These are phyloP conservation scores for Priceomyces fermenticarens DNA, from an alignment of 805 yeast species.

Conservation along the genomic window DNA sequence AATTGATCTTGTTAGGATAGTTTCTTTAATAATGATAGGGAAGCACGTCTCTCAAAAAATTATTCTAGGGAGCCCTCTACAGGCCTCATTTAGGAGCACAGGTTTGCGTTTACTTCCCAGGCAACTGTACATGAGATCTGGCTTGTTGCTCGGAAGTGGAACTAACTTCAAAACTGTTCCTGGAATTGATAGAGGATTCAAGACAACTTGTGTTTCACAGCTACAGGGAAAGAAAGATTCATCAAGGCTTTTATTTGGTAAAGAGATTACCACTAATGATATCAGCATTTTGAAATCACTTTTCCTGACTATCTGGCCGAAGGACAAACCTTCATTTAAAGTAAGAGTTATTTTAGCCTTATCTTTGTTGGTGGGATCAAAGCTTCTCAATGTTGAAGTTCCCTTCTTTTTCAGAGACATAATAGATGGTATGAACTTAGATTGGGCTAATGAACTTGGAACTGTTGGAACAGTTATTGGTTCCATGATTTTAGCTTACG, in stretches of 20 bases:
- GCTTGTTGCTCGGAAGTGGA: too few relatives aligned
- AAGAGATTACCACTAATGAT: conserved; percentile 38
- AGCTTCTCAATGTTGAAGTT: conserved; percentile 88
- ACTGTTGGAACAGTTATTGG: conserved; percentile 66
- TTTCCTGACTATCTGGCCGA: conserved; percentile 78
- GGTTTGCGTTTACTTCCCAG: too few relatives aligned
- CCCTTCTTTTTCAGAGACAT: conserved; percentile 88
- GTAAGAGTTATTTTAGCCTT: conserved; percentile 76
- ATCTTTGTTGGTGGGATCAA: conserved; percentile 70
- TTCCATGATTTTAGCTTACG: conserved; percentile 75
- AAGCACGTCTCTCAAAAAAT: too few relatives aligned
- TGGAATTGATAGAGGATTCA: conserved; percentile 1
- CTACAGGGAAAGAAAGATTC: conserved; percentile 9
- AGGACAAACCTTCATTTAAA: conserved; percentile 61
- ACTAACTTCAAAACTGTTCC: background rate
- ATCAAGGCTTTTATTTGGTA: conserved; percentile 21
- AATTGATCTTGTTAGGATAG: too few relatives aligned
- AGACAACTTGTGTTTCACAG: background rate
- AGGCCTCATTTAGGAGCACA: too few relatives aligned
- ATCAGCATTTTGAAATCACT: conserved; percentile 60
- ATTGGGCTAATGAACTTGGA: conserved; percentile 66
- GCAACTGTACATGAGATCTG: too few relatives aligned
- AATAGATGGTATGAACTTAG: conserved; percentile 89
- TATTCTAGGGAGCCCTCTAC: too few relatives aligned
- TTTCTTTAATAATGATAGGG: too few relatives aligned